Evolutionary conservation across 1,284 basidiomycete genomes (phyloP).

Genomic region (Xerocomus amazonicus): DNA sequence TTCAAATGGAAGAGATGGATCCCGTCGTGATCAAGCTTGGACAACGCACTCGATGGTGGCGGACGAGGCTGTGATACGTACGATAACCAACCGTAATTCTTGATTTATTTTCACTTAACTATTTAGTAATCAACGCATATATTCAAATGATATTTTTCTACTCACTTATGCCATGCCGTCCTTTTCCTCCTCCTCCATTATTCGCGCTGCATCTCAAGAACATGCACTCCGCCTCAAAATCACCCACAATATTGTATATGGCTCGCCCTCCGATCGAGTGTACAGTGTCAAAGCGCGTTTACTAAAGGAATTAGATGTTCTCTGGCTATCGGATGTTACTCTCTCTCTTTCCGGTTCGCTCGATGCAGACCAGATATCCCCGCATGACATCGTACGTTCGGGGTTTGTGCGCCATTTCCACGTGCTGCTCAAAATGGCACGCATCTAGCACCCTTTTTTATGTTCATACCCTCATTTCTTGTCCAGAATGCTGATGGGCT

Average conservation of each 20-base stretch:
- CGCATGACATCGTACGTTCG: slow-evolving; percentile 44
- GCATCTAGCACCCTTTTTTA: slow-evolving; percentile 14
- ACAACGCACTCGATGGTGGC: slow-evolving; percentile 22
- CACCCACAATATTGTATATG: slow-evolving; percentile 39
- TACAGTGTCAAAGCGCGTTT: slow-evolving; percentile 37
- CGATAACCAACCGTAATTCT: slow-evolving; percentile 23
- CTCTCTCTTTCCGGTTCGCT: slow-evolving; percentile 52
- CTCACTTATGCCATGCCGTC: slow-evolving; percentile 43
- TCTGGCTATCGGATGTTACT: slow-evolving; percentile 47
- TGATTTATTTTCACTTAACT: slow-evolving; percentile 26
- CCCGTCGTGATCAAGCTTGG: slow-evolving; percentile 16
- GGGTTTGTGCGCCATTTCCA: slow-evolving; percentile 48
- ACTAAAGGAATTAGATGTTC: slow-evolving; percentile 49
- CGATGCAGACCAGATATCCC: slow-evolving; percentile 40
- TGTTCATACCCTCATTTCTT: slow-evolving; percentile 12
- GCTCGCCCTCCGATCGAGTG: slow-evolving; percentile 33
- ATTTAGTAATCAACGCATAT: slow-evolving; percentile 22
- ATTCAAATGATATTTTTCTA: slow-evolving; percentile 14
- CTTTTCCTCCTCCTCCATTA: slow-evolving; percentile 32
- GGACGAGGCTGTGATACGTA: slow-evolving; percentile 31
- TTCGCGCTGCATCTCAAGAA: slow-evolving; percentile 33
- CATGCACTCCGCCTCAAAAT: slow-evolving; percentile 34
- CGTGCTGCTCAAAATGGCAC: slow-evolving; percentile 49
- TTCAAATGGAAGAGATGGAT: slow-evolving; percentile 12
- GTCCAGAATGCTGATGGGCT: slow-evolving; percentile 54